These are phyloP conservation scores for Gyromitra esculenta DNA, from an alignment of 2,329 filamentous ascomycete species.

Conservation along the genomic window DNA sequence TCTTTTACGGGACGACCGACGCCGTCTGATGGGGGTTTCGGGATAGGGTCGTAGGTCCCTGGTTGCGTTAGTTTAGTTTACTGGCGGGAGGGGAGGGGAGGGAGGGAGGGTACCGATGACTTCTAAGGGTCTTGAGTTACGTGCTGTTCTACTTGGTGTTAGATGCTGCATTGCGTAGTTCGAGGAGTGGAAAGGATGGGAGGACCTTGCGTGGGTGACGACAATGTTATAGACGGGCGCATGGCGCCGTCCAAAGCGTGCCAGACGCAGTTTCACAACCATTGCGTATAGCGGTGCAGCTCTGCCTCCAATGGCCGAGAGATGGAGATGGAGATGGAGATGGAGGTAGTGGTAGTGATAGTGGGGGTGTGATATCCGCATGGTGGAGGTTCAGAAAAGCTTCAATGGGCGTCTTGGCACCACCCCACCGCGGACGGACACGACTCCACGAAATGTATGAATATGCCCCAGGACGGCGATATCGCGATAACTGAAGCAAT, in stretches of 20 bases:
- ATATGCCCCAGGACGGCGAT: neutral
- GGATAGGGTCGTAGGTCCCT: constrained; percentile 75
- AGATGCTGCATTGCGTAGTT: neutral
- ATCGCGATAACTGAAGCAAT: neutral
- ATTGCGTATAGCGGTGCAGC: constrained; percentile 64
- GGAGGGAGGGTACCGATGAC: constrained; percentile 71
- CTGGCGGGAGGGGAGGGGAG: neutral
- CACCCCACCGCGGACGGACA: neutral
- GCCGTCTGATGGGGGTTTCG: constrained; percentile 68
- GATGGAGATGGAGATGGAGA: constrained; percentile 33
- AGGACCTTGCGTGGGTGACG: constrained; percentile 85
- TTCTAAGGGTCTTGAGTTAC: constrained; percentile 88
- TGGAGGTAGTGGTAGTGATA: constrained; percentile 53
- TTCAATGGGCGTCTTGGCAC: constrained; percentile 35
- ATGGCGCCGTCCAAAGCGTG: constrained; percentile 89
- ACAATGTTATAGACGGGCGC: constrained; percentile 98
- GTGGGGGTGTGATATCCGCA: neutral
- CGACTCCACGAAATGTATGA: constrained; percentile 34
- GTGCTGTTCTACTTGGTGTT: constrained; percentile 72
- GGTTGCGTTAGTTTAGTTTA: constrained; percentile 2
- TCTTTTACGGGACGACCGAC: constrained; percentile 85
- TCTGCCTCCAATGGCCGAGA: too few relatives aligned
- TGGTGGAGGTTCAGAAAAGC: constrained; percentile 2
- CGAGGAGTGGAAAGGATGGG: too few relatives aligned
- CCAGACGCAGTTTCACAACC: constrained; percentile 93